These are phyloP conservation scores for Diplodia scrobiculata DNA, from an alignment of 2,329 filamentous ascomycete species.

Conservation along the genomic window DNA sequence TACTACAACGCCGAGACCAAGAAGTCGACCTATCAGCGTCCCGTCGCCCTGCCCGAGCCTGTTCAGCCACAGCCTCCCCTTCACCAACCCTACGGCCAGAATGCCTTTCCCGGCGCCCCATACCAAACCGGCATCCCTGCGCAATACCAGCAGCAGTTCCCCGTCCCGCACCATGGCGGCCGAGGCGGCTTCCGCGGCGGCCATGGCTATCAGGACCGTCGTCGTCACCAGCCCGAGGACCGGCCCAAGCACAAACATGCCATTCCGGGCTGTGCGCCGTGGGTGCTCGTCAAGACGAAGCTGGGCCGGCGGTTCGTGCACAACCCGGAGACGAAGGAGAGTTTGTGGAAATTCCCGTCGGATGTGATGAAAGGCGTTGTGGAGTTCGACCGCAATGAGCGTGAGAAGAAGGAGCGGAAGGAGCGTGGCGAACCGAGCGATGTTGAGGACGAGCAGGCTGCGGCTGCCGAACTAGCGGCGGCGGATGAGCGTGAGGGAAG, in stretches of 20 bases:
- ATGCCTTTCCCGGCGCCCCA: slow-evolving; percentile 37
- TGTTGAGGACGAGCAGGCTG: slow-evolving; percentile 40
- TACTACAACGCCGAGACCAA: slow-evolving; percentile 84
- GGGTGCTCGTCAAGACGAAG: slow-evolving; percentile 92
- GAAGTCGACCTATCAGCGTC: slow-evolving; percentile 82
- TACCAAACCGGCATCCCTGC: slow-evolving; percentile 49
- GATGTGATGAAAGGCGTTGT: slow-evolving; percentile 75
- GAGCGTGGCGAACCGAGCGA: slow-evolving; percentile 51
- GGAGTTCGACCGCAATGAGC: slow-evolving; percentile 71
- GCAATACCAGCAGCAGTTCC: slow-evolving; percentile 45
- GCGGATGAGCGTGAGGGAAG: slow-evolving; percentile 36
- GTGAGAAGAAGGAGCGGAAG: slow-evolving; percentile 62
- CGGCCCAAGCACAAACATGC: slow-evolving; percentile 75
- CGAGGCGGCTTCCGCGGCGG: slow-evolving; percentile 54
- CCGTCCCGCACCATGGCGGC: slow-evolving; percentile 36
- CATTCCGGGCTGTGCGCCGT: slow-evolving; percentile 81
- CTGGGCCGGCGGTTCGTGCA: slow-evolving; percentile 86
- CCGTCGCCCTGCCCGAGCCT: slow-evolving; percentile 44
- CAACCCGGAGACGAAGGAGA: slow-evolving; percentile 81
- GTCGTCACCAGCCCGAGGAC: slow-evolving; percentile 70
- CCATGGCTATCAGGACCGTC: slow-evolving; percentile 60
- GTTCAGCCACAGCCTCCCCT: slow-evolving; percentile 22
- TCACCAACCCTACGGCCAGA: slow-evolving; percentile 3
- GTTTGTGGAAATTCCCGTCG: slow-evolving; percentile 92
- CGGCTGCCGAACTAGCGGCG: slow-evolving; percentile 35